Base-by-base conservation (phyloP, 1,284 basidiomycete species). In the Malassezia globosa region DNA sequence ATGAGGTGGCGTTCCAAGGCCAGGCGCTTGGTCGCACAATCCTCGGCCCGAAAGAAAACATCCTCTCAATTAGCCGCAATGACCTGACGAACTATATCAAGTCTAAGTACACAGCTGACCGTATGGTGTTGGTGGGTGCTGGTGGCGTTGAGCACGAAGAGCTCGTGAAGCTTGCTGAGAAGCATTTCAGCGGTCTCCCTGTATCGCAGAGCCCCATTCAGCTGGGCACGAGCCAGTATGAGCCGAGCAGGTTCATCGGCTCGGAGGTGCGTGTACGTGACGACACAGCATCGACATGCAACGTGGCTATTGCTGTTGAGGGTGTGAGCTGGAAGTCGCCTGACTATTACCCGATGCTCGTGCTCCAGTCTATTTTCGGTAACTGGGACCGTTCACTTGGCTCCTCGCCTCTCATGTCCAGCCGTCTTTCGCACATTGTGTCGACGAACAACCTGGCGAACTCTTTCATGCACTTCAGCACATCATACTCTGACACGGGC, bases 311-410 rank as follows among this genome's bases (percentile, higher is more conserved):
- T 64, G 87, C 94, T 44, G 89, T 97, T 39, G 90, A 97, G 75
- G 92, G 94, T 74, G 90, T 94, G 55, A 83, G 87, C 75, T 96
- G 92, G 92, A 85, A 82, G 68, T 88, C 85, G 27, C 90, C 90
- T 40, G 94, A 99, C 77, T 96, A 96, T 79, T 97, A 87, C 82
- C 87, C 90, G 57, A 94, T 97, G 89, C 82, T 96, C 74, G 90
- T 90, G 69, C 87, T 96, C 82, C 88, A 95, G 75, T 83, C 81
- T 70, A 89, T 97, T 76, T 85, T 97, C 75, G 92, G 92, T 61
- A 99, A 96, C 81, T 99, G 94, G 94, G 94, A 99, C 74, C 84
- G 94, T 66, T 87, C 85, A 51, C 82, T 97, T 64, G 92, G 92
- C 63, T 82, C 88, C 39, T 84, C 86, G 10, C 80, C 88, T 31